These are phyloP conservation scores for Fusarium agapanthi DNA, from an alignment of 2,329 filamentous ascomycete genomes.

Conservation along the genomic window DNA sequence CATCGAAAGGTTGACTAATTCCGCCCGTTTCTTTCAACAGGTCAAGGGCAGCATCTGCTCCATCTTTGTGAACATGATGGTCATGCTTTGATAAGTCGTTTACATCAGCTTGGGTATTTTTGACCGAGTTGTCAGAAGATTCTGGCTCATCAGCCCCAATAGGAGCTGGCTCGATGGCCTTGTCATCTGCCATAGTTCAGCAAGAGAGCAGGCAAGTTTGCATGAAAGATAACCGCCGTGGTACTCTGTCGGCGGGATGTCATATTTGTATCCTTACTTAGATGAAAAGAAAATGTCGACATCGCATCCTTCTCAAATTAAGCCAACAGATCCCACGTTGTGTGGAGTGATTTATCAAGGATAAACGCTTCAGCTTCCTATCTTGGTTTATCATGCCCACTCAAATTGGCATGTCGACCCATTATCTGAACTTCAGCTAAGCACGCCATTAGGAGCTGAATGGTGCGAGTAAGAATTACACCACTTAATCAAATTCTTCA, in stretches of 20 bases:
- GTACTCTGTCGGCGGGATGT: accelerated
- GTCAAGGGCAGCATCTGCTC: constrained; percentile 29
- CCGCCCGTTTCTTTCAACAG: constrained; percentile 23
- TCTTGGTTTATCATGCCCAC: neutral
- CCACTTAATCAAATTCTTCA: neutral
- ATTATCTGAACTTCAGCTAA: neutral
- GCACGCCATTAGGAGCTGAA: neutral
- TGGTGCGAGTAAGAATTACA: neutral
- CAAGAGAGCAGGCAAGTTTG: neutral
- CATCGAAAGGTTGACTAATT: constrained; percentile 10
- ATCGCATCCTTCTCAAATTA: neutral
- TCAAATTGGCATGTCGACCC: neutral
- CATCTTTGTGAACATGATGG: neutral
- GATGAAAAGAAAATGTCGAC: neutral
- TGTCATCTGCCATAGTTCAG: neutral
- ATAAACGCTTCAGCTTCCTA: neutral
- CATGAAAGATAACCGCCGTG: too few relatives aligned
- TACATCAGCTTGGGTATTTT: neutral
- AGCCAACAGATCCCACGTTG: neutral
- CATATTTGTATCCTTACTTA: neutral
- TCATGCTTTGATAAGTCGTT: neutral
- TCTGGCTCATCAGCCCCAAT: neutral
- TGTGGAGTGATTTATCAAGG: neutral
- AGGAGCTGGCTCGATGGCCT: neutral
- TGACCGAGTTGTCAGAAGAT: neutral